Conservation (phyloP, 306 rosid species). For the Pterocarpus santalinus region DNA sequence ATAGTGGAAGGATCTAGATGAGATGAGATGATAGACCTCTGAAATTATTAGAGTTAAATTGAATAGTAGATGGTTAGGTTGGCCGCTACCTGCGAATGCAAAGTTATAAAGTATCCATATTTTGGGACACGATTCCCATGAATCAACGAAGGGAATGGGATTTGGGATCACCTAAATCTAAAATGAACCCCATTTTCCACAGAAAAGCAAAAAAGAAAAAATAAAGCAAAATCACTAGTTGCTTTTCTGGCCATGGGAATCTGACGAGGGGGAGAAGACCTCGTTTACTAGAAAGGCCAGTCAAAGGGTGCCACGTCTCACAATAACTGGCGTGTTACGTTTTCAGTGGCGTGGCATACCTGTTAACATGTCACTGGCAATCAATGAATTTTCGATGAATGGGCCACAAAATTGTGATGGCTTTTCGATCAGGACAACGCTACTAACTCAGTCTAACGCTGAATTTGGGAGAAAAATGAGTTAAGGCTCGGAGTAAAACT, state of each 20-base stretch:
- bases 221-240: not conserved
- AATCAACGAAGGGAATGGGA: not conserved
- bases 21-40: not conserved
- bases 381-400: not conserved
- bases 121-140: not conserved
- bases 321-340: not conserved
- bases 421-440: not conserved
- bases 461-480: not conserved
- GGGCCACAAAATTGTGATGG: not conserved
- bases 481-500: too few relatives aligned
- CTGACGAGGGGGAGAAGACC: conserved; percentile 15
- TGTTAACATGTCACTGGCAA: not conserved
- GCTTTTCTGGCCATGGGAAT: not conserved
- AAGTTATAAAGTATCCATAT: not conserved
- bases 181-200: not conserved
- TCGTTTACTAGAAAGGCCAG: not conserved
- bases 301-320: not conserved
- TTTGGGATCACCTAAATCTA: not conserved
- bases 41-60: not conserved
- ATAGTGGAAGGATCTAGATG: not conserved
- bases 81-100: not conserved
- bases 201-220: not conserved
- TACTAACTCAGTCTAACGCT: not conserved
- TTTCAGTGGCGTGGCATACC: too few relatives aligned
- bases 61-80: not conserved